Percentiles rank a stretch among this genome's conserved stretches.
Conservation (phyloP, 495 filamentous ascomycete genomes). For the Oleoguttula mirabilis region DNA sequence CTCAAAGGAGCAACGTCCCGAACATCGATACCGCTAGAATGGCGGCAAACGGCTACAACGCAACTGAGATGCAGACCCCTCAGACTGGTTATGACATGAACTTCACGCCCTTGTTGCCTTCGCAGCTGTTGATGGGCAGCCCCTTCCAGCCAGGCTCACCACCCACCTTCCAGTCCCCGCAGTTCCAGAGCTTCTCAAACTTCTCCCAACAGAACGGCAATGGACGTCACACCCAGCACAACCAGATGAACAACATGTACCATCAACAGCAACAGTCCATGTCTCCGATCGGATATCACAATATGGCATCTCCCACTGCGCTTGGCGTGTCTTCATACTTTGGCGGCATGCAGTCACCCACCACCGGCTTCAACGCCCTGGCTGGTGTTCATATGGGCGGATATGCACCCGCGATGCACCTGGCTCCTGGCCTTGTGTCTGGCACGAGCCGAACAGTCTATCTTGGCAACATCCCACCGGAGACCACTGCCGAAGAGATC, state of each 20-base stretch:
- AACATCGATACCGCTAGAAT: conserved; percentile 71
- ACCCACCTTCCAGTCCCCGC: conserved; percentile 74
- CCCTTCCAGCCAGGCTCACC: conserved; percentile 94
- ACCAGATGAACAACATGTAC: conserved; percentile 44
- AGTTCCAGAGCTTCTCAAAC: conserved; percentile 71
- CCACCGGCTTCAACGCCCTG: conserved; percentile 54
- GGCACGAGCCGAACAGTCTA: conserved; percentile 95
- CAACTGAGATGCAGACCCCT: conserved; percentile 66
- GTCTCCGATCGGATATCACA: conserved; percentile 64
- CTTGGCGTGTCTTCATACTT: conserved; percentile 60
- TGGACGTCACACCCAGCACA: conserved; percentile 45
- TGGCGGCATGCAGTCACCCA: conserved; percentile 77
- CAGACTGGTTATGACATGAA: conserved; percentile 94
- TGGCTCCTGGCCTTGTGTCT: conserved; percentile 66
- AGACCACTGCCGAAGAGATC: conserved; percentile 97
- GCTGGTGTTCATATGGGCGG: conserved; percentile 42
- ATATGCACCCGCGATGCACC: conserved; percentile 56
- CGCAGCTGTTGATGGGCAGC: conserved; percentile 85
- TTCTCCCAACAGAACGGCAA: conserved; percentile 53
- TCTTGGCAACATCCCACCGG: conserved; percentile 91
- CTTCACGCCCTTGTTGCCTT: conserved; percentile 89
- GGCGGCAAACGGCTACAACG: conserved; percentile 42
- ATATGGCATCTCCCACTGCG: conserved; percentile 62
- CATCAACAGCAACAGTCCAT: conserved; percentile 53
- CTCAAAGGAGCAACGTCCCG: conserved; percentile 74